A percentile compares a stretch with the other conserved stretches of the same genome.
Conservation (phyloP, 352 stramenopile species). For the Blastocystis hominis region DNA sequence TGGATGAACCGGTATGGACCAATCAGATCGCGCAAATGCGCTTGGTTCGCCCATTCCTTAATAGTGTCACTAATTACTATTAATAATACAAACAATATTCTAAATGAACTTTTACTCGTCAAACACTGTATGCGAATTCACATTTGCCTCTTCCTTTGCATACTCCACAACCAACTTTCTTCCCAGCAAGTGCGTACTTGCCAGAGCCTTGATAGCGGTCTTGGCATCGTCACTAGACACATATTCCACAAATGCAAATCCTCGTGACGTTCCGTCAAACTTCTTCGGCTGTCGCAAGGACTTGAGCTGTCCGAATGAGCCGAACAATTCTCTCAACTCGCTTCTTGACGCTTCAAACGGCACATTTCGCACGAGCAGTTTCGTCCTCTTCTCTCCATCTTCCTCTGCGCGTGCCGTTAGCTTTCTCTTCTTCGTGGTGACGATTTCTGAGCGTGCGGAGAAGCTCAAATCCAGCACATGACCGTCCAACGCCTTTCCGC, state of each 20-base stretch:
- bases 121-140: neutral
- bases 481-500: constrained; percentile 78
- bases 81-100: neutral
- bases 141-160: constrained; percentile 71
- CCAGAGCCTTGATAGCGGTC: constrained; percentile 79
- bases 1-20: neutral
- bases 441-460: constrained; percentile 66
- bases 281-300: constrained; percentile 93
- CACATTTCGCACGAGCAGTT: constrained; percentile 95
- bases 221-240: constrained; percentile 84
- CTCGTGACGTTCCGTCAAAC: constrained; percentile 89
- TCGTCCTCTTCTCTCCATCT: constrained; percentile 70
- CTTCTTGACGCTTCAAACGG: constrained; percentile 90
- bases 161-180: constrained; percentile 95
- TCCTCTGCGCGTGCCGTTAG: constrained; percentile 58
- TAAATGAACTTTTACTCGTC: neutral
- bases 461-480: constrained; percentile 85
- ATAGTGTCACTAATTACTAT: neutral
- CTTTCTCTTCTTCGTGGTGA: constrained; percentile 63
- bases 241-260: constrained; percentile 97
- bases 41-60: neutral
- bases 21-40: neutral
- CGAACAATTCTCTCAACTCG: constrained; percentile 91
- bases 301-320: constrained; percentile 88
- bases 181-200: constrained; percentile 91